These are phyloP conservation scores for Corrigiola litoralis DNA, from an alignment of 179 eudicot species.

Conservation along the genomic window DNA sequence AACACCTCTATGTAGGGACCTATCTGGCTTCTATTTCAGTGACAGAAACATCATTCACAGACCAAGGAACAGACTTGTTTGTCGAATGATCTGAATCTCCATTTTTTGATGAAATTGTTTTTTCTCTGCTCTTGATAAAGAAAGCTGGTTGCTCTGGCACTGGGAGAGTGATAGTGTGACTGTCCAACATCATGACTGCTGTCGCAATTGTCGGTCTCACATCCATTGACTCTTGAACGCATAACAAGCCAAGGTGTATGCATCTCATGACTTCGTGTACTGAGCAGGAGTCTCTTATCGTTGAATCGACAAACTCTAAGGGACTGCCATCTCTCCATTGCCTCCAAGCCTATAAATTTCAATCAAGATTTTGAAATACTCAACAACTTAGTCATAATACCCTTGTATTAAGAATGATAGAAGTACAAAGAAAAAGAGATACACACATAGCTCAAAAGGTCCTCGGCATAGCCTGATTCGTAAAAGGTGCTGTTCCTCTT, in stretches of 20 bases:
- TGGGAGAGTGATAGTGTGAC: slow-evolving; percentile 25
- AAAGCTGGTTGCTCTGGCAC: slow-evolving; percentile 31
- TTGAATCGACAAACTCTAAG: slow-evolving; percentile 23
- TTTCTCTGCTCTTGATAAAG: background rate
- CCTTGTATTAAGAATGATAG: background rate
- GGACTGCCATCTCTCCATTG: slow-evolving; percentile 16
- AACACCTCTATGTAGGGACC: background rate
- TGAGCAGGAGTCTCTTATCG: slow-evolving; percentile 18
- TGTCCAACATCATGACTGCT: slow-evolving; percentile 24
- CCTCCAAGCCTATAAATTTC: slow-evolving; percentile 22
- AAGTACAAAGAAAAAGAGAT: background rate
- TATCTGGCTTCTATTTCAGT: slow-evolving; percentile 24
- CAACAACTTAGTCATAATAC: background rate
- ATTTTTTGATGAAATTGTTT: background rate
- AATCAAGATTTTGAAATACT: background rate
- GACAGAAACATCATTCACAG: slow-evolving; percentile 29
- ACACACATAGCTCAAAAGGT: slow-evolving; percentile 29
- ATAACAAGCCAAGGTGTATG: slow-evolving; percentile 28
- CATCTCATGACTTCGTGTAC: slow-evolving; percentile 20
- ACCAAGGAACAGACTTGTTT: slow-evolving; percentile 17
- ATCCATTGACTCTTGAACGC: slow-evolving; percentile 26
- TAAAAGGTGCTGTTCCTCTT: slow-evolving; percentile 19
- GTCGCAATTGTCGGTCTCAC: slow-evolving; percentile 29
- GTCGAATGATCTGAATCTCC: slow-evolving; percentile 14
- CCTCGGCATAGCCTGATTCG: slow-evolving; percentile 13